Base-by-base conservation (phyloP, 2,329 filamentous ascomycete species). In the Trichoderma koningiopsis region DNA sequence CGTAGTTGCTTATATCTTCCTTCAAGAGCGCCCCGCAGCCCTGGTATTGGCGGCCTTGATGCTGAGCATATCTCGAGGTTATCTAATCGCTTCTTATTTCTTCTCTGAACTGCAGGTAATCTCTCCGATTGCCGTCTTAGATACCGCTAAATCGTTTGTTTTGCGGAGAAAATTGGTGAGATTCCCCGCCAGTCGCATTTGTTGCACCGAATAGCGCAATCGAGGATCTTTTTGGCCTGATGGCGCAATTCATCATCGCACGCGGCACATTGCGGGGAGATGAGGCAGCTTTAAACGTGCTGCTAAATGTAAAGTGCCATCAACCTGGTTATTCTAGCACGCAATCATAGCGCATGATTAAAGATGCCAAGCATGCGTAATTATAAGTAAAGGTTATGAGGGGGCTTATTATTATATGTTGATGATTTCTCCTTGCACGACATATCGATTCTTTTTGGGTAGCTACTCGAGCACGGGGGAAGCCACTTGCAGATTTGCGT, bases 291-390 rank as follows among this genome's bases (percentile, higher is more conserved):
- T 47, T 47, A 33, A 37, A 37, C 10, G 24, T 40, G 53, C 56
- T 22, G 22, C 53, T 19, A 43, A 13, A 56, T 27, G 47, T 19
- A 66, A 47, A n/a, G 33, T 57, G 31, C 43, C 53, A 58, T 66
- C 11, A 4, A 40, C 37, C 35, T 27, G 16, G 53, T 58, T 37
- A 56, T 14, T 24, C 24, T 56, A 66, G 52, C 62, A 66, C 62
- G 62, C 62, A 66, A 66, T 66, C 52, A 66, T 66, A 14, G 62
- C 16, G 37, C n/a, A 11, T 7, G 35, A 66, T 66, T 47, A 27
- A 37, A 37, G 62, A 66, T 57, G 40, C 37, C 52, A 27, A 66
- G 49, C n/a, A 49, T 57, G 37, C 27, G 10, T 14, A 57, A 29
- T 47, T 66, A 66, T 43, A 57, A 57, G 40, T n/a, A 35, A 24